Conservation (phyloP, 2,329 filamentous ascomycete genomes). For the Pleoardoris graminearum region DNA sequence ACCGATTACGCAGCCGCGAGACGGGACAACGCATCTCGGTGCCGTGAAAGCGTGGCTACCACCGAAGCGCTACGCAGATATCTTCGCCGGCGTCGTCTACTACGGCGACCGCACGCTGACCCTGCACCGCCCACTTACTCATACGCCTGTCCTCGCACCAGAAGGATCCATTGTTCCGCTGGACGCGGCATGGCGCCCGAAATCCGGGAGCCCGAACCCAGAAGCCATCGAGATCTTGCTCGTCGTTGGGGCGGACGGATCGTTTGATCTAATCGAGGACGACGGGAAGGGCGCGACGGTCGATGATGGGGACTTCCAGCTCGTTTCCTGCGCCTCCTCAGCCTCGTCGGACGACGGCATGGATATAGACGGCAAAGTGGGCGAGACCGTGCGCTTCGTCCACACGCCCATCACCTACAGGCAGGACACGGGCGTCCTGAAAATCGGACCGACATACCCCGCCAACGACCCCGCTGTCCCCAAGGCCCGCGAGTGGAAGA, state of each 20-base stretch:
- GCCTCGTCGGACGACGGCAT: conserved; percentile 15
- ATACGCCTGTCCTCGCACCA: conserved; percentile 58
- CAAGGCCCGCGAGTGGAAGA: conserved; percentile 34
- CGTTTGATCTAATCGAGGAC: conserved; percentile 57
- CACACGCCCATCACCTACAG: conserved; percentile 45
- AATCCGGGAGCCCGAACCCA: conserved; percentile 56
- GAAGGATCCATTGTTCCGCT: conserved; percentile 64
- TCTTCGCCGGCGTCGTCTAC: conserved; percentile 62
- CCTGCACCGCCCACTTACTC: conserved; percentile 55
- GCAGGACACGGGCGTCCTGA: conserved; percentile 41
- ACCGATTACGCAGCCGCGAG: conserved; percentile 59
- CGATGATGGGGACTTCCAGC: conserved; percentile 42
- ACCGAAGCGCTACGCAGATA: conserved; percentile 57
- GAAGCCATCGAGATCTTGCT: conserved; percentile 54
- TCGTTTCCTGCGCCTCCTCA: conserved; percentile 20
- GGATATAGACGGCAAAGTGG: conserved; percentile 25
- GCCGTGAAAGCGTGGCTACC: conserved; percentile 62
- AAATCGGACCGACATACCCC: conserved; percentile 38
- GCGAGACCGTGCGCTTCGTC: conserved; percentile 37
- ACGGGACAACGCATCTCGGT: conserved; percentile 52
- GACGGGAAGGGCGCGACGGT: conserved; percentile 40
- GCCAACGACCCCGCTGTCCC: conserved; percentile 32
- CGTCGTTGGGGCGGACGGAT: conserved; percentile 52
- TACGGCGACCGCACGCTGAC: conserved; percentile 58
- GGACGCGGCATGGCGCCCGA: conserved; percentile 49